A percentile compares a stretch with the other conserved stretches of the same genome.
These are phyloP conservation scores for Diversispora eburnea DNA, from an alignment of 192 early-diverging fungal species.

Conservation along the genomic window DNA sequence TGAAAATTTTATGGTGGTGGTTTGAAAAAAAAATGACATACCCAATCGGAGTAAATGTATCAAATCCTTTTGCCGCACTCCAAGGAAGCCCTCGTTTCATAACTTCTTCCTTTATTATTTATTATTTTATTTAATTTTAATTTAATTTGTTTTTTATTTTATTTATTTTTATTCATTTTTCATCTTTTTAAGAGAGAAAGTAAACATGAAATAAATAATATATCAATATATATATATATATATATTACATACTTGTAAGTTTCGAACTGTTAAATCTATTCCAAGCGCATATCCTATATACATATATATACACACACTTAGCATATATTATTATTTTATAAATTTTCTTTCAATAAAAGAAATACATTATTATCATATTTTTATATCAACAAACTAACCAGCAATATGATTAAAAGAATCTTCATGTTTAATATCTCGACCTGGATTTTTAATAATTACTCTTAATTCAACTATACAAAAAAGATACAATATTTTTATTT, in stretches of 20 bases:
- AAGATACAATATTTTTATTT: conserved; percentile 9
- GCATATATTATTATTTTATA: too few species aligned
- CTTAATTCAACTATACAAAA: conserved; percentile 74
- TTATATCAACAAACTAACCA: conserved; percentile 25
- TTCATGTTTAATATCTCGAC: conserved; percentile 65
- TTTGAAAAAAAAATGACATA: conserved; percentile 17
- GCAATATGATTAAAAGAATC: conserved; percentile 64
- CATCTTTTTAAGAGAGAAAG: too few species aligned
- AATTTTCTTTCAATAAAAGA: too few species aligned
- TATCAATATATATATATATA: too few species aligned
- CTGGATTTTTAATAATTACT: conserved; percentile 80
- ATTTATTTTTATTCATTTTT: too few species aligned
- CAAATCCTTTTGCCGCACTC: conserved; percentile 90
- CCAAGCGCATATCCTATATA: conserved; percentile 72
- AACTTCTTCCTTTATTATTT: conserved; percentile 68
- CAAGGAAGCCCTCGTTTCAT: conserved; percentile 88
- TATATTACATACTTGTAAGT: conserved; percentile 67
- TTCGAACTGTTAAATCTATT: conserved; percentile 90
- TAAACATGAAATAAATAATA: background rate
- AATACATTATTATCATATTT: too few species aligned
- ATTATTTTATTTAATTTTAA: too few species aligned
- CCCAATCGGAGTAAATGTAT: conserved; percentile 92
- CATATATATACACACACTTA: too few species aligned
- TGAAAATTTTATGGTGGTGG: background rate
- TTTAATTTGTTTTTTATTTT: too few species aligned